phyloP scores from a whole-genome alignment of 192 early-diverging fungal species.

The Backusella sp. region DNA sequence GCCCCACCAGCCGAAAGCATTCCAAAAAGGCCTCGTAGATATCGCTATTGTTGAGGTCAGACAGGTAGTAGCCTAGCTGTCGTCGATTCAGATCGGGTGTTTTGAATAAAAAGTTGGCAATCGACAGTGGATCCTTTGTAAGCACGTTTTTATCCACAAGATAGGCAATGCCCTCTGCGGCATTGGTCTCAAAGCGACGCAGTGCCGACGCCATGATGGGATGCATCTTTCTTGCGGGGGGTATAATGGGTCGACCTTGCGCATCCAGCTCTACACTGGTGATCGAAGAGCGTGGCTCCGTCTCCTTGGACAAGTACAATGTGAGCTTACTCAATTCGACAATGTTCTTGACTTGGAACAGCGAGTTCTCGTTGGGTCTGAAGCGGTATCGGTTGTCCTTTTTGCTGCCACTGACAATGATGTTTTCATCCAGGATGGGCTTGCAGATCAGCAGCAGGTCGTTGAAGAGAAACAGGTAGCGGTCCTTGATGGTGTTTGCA shows the following conservation, averaged over 20 bases:
- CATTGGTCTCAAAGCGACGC: slow-evolving; percentile 57
- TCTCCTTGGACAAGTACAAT: slow-evolving; percentile 41
- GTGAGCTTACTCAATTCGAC: slow-evolving; percentile 48
- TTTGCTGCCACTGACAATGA: slow-evolving; percentile 19
- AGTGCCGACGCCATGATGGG: slow-evolving; percentile 59
- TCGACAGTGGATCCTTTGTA: slow-evolving; percentile 54
- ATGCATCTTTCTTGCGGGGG: slow-evolving; percentile 48
- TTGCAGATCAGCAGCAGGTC: slow-evolving; percentile 68
- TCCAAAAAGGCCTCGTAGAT: slow-evolving; percentile 56
- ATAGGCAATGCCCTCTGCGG: slow-evolving; percentile 52
- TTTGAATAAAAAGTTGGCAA: slow-evolving; percentile 65
- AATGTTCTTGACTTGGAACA: slow-evolving; percentile 55
- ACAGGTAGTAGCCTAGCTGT: slow-evolving; percentile 58
- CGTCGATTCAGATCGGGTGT: slow-evolving; percentile 58
- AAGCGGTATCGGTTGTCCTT: slow-evolving; percentile 21
- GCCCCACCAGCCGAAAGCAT: slow-evolving; percentile 52
- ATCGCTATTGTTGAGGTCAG: slow-evolving; percentile 51
- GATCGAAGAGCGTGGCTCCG: slow-evolving; percentile 14
- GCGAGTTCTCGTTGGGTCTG: slow-evolving; percentile 40
- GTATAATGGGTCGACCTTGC: slow-evolving; percentile 17
- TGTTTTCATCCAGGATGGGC: slow-evolving; percentile 50
- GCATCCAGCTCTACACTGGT: neutral
- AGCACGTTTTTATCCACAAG: slow-evolving; percentile 57
- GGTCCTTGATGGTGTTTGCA: slow-evolving; percentile 62
- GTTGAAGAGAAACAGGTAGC: slow-evolving; percentile 65